A percentile compares a stretch with the other conserved stretches of the same genome.
Evolutionary conservation across 805 yeast genomes (phyloP).

Genomic region (Saccharomycopsis sp.): DNA sequence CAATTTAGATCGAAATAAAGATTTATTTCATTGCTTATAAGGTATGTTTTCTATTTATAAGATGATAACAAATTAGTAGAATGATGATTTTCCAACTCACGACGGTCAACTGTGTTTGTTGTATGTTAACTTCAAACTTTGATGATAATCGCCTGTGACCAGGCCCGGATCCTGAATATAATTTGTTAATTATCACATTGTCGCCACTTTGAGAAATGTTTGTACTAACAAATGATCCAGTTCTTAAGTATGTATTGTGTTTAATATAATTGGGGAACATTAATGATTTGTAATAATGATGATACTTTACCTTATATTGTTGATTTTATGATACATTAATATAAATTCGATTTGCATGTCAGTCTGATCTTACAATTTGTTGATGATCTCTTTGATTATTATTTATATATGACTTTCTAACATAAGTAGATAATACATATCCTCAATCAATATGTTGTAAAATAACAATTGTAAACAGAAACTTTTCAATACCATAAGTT

Average conservation of each 20-base stretch:
- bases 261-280: background rate
- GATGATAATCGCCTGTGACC: slow-evolving; percentile 80
- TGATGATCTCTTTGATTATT: no score
- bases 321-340: background rate
- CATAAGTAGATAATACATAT: no score
- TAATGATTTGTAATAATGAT: background rate
- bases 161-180: slow-evolving; percentile 47
- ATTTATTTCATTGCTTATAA: slow-evolving; percentile 7
- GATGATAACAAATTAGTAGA: slow-evolving; percentile 21
- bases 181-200: background rate
- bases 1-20: no score
- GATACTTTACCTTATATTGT: background rate
- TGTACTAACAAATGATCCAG: background rate
- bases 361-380: slow-evolving; percentile 17
- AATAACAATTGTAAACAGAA: no score
- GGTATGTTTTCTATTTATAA: slow-evolving; percentile 18
- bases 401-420: no score
- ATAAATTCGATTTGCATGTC: slow-evolving; percentile 20
- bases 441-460: no score
- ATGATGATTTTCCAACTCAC: slow-evolving; percentile 59
- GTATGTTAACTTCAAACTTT: slow-evolving; percentile 40
- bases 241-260: background rate
- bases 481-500: no score
- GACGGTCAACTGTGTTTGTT: slow-evolving; percentile 60
- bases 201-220: background rate